Evolutionary conservation across 192 early-diverging fungal species (phyloP).

Genomic region (Allomyces arbusculus): DNA sequence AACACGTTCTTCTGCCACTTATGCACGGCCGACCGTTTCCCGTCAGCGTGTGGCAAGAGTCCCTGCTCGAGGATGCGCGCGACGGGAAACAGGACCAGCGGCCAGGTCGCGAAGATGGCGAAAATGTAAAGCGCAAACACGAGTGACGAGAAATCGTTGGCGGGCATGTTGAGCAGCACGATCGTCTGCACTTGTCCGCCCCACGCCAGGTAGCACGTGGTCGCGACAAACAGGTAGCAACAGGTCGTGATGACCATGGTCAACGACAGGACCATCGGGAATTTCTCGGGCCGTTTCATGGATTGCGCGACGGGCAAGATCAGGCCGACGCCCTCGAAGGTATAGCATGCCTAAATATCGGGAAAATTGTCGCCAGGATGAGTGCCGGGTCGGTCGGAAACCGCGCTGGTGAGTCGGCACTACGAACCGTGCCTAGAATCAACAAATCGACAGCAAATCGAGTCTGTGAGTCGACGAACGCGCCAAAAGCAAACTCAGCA

Average conservation of each 20-base stretch:
- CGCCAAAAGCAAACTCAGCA: neutral
- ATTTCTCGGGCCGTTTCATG: slow-evolving; percentile 33
- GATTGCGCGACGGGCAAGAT: slow-evolving; percentile 32
- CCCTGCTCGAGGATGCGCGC: slow-evolving; percentile 47
- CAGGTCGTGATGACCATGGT: slow-evolving; percentile 20
- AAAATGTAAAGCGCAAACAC: slow-evolving; percentile 50
- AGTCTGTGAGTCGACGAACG: too few relatives aligned
- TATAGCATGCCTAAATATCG: slow-evolving; percentile 21
- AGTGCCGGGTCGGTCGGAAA: too few relatives aligned
- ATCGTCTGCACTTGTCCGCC: slow-evolving; percentile 49
- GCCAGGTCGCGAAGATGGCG: slow-evolving; percentile 55
- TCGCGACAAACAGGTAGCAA: slow-evolving; percentile 22
- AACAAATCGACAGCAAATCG: too few relatives aligned
- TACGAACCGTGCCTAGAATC: too few relatives aligned
- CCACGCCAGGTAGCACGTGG: slow-evolving; percentile 40
- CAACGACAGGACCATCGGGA: slow-evolving; percentile 21
- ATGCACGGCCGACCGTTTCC: slow-evolving; percentile 28
- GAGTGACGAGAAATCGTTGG: slow-evolving; percentile 20
- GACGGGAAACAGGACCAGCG: slow-evolving; percentile 47
- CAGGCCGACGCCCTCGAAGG: slow-evolving; percentile 37
- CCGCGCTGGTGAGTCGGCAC: too few relatives aligned
- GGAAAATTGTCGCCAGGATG: neutral
- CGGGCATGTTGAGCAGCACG: slow-evolving; percentile 47
- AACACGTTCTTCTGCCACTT: slow-evolving; percentile 61
- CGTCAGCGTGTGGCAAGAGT: slow-evolving; percentile 26